Evolutionary conservation across 345 rosid genomes (phyloP).

Genomic region (Populus euphratica): DNA sequence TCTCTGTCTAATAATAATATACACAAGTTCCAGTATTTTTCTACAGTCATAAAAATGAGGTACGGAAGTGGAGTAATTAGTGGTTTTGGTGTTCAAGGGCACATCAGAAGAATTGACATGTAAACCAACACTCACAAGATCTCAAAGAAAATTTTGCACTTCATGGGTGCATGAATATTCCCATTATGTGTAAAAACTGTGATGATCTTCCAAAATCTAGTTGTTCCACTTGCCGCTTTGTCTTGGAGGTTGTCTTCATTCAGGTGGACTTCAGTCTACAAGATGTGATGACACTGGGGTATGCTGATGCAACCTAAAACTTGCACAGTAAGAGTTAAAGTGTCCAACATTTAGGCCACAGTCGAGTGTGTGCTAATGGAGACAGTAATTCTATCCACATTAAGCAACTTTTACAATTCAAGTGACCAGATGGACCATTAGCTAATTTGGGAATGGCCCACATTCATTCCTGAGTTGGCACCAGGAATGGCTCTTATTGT

Average conservation of each 20-base stretch:
- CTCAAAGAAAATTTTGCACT: constrained; percentile 8
- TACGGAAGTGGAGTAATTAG: background rate
- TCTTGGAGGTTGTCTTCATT: constrained; percentile 11
- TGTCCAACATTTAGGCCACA: constrained; percentile 20
- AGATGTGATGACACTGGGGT: constrained; percentile 20
- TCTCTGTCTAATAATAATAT: background rate
- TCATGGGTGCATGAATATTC: constrained; percentile 17
- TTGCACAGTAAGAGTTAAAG: constrained; percentile 16
- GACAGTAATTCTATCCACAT: constrained; percentile 17
- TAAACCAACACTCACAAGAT: constrained; percentile 9
- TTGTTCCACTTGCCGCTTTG: constrained; percentile 21
- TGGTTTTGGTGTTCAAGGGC: background rate
- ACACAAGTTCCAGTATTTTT: background rate
- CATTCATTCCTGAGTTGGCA: background rate
- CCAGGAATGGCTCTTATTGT: constrained; percentile 4
- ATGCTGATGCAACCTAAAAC: constrained; percentile 16
- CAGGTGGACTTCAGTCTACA: background rate
- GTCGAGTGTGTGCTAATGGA: constrained; percentile 6
- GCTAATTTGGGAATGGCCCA: constrained; percentile 1
- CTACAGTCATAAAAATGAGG: background rate
- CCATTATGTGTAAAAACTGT: constrained; percentile 6
- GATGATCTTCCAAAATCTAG: constrained; percentile 8
- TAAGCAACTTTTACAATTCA: constrained; percentile 7
- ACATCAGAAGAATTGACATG: background rate
- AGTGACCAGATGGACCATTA: constrained; percentile 11